These are phyloP conservation scores for Nothophaeocryptopus gaeumannii DNA, from an alignment of 2,329 filamentous ascomycete species.

Conservation along the genomic window DNA sequence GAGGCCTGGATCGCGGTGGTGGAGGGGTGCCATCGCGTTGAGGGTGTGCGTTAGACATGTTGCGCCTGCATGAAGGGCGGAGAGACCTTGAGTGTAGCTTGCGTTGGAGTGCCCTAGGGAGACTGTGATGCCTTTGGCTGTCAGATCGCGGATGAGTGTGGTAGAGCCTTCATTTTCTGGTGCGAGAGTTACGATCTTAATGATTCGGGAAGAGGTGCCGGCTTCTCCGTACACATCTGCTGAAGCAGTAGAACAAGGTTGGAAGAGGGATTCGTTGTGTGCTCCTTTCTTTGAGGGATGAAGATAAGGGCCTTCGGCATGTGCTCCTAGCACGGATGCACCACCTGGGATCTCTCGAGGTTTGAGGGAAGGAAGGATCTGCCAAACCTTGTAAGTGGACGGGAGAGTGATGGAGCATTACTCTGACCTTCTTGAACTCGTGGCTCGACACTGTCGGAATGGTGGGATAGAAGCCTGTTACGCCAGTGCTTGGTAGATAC, in stretches of 20 bases:
- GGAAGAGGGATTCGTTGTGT: slow-evolving; percentile 49
- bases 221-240: slow-evolving; percentile 46
- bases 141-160: slow-evolving; percentile 44
- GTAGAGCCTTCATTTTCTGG: slow-evolving; percentile 49
- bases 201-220: slow-evolving; percentile 34
- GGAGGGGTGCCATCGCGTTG: slow-evolving; percentile 54
- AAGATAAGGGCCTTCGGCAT: slow-evolving; percentile 57
- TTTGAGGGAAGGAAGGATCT: slow-evolving; percentile 49
- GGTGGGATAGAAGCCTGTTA: slow-evolving; percentile 55
- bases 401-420: slow-evolving; percentile 42
- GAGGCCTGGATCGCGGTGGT: slow-evolving; percentile 52
- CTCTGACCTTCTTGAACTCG: slow-evolving; percentile 43
- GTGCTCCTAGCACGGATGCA: slow-evolving; percentile 55
- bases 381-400: slow-evolving; percentile 1
- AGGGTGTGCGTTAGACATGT: slow-evolving; percentile 54
- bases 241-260: slow-evolving; percentile 36
- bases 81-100: slow-evolving; percentile 45
- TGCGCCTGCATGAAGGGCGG: slow-evolving; percentile 49
- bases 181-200: slow-evolving; percentile 54
- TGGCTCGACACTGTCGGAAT: slow-evolving; percentile 50
- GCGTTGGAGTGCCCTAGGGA: slow-evolving; percentile 54
- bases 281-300: slow-evolving; percentile 54
- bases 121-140: slow-evolving; percentile 42
- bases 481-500: slow-evolving; percentile 51
- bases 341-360: slow-evolving; percentile 43